A percentile compares a stretch with the other conserved stretches of the same genome.
These are phyloP conservation scores for Pseudonitzschia multiseries DNA, from an alignment of 108 stramenopile genomes.

Conservation along the genomic window DNA sequence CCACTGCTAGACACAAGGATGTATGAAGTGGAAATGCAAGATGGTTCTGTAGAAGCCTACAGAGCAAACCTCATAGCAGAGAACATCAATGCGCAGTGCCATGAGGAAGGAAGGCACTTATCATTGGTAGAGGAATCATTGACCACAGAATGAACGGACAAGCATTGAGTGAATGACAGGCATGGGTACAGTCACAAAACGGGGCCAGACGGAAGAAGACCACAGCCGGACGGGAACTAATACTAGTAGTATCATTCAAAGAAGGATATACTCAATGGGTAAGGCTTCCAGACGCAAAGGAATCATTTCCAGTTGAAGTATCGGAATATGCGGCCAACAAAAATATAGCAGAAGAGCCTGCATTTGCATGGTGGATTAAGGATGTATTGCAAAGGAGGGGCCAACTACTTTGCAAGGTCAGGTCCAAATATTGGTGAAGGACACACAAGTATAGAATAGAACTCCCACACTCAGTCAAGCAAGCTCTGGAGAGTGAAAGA, in stretches of 20 bases:
- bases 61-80: conserved; percentile 60
- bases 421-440: conserved; percentile 1
- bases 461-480: conserved; percentile 39
- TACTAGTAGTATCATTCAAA: conserved; percentile 40
- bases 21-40: conserved; percentile 47
- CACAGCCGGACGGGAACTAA: conserved; percentile 58
- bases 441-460: conserved; percentile 57
- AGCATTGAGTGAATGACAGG: conserved; percentile 5
- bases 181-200: neutral
- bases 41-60: conserved; percentile 47
- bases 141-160: conserved; percentile 21
- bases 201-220: conserved; percentile 32
- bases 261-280: conserved; percentile 42
- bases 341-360: conserved; percentile 35
- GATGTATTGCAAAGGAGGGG: conserved; percentile 25
- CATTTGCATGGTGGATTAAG: conserved; percentile 58
- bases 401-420: conserved; percentile 22
- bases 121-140: conserved; percentile 20
- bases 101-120: conserved; percentile 28
- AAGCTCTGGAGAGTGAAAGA: conserved; percentile 47
- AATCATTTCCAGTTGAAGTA: conserved; percentile 50
- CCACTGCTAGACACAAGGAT: conserved; percentile 38
- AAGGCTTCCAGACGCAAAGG: conserved; percentile 43
- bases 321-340: conserved; percentile 51
- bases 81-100: conserved; percentile 38